Evolutionary conservation across 805 yeast species (phyloP).

Genomic region (Ogataea populi-albae): DNA sequence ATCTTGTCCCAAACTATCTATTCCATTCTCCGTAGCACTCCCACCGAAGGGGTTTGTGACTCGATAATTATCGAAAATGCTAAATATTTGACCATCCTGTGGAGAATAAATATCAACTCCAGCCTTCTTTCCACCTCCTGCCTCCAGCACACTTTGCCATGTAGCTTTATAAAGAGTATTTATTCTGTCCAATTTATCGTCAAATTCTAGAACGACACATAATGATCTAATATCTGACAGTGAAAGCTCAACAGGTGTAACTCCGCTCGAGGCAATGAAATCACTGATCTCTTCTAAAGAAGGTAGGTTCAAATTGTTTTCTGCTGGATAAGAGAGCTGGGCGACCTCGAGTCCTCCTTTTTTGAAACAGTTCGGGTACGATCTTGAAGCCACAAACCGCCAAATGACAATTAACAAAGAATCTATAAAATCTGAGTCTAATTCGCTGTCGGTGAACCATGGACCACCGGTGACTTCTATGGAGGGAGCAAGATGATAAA

Average conservation of each 20-base stretch:
- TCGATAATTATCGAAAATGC: constrained; percentile 32
- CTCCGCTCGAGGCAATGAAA: constrained; percentile 67
- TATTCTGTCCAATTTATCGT: constrained; percentile 74
- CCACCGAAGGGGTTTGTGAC: constrained; percentile 23
- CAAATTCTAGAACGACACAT: constrained; percentile 84
- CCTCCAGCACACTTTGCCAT: constrained; percentile 74
- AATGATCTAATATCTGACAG: constrained; percentile 71
- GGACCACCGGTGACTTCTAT: constrained; percentile 98
- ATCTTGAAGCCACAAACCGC: constrained; percentile 74
- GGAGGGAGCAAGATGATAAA: constrained; percentile 88
- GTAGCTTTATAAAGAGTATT: constrained; percentile 73
- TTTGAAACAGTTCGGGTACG: constrained; percentile 73
- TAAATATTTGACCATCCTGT: constrained; percentile 28
- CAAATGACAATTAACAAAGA: constrained; percentile 79
- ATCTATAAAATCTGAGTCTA: constrained; percentile 91
- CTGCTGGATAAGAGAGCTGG: constrained; percentile 28
- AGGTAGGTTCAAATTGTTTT: constrained; percentile 50
- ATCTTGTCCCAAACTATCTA: constrained; percentile 12
- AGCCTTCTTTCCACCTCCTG: constrained; percentile 46
- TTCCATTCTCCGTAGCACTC: constrained; percentile 17
- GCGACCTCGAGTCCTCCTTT: constrained; percentile 27
- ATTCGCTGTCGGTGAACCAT: constrained; percentile 95
- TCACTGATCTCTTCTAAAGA: constrained; percentile 70
- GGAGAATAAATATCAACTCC: constrained; percentile 31
- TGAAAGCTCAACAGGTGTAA: constrained; percentile 78